Percentiles rank a stretch among this genome's conserved stretches.
Conservation (phyloP, 1,284 basidiomycete species). For the Leccinum insolens region DNA sequence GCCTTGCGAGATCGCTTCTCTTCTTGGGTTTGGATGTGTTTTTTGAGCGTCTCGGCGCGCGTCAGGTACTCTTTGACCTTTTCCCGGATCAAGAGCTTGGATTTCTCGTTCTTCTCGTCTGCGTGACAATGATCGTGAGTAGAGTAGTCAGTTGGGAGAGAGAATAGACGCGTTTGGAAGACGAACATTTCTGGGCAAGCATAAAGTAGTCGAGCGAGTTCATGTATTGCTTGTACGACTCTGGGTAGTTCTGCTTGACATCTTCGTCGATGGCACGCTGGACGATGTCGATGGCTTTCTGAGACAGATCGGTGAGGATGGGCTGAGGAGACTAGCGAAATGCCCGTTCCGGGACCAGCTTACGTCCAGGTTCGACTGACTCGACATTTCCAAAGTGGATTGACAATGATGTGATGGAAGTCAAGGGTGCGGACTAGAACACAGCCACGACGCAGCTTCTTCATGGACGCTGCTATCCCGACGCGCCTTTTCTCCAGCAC, state of each 20-base stretch:
- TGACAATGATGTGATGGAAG: background rate
- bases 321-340: background rate
- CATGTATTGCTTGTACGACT: constrained; percentile 94
- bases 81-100: constrained; percentile 83
- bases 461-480: constrained; percentile 21
- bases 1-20: constrained; percentile 78
- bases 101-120: constrained; percentile 98
- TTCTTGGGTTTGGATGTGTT: constrained; percentile 65
- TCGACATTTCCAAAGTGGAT: constrained; percentile 22
- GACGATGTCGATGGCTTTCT: constrained; percentile 96
- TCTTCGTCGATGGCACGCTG: constrained; percentile 96
- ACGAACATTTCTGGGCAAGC: constrained; percentile 72
- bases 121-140: constrained; percentile 2
- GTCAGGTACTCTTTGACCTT: constrained; percentile 95
- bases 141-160: too few relatives aligned
- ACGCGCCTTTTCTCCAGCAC: constrained; percentile 49
- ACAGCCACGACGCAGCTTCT: constrained; percentile 22
- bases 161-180: background rate
- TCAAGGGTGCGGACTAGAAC: background rate
- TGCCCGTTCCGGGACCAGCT: background rate
- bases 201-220: constrained; percentile 99
- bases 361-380: constrained; percentile 35
- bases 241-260: constrained; percentile 90
- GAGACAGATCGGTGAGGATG: constrained; percentile 20
- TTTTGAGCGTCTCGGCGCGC: constrained; percentile 92